Evolutionary conservation across 116 monocot genomes (phyloP).

Genomic region (Dioscorea cayenensis): DNA sequence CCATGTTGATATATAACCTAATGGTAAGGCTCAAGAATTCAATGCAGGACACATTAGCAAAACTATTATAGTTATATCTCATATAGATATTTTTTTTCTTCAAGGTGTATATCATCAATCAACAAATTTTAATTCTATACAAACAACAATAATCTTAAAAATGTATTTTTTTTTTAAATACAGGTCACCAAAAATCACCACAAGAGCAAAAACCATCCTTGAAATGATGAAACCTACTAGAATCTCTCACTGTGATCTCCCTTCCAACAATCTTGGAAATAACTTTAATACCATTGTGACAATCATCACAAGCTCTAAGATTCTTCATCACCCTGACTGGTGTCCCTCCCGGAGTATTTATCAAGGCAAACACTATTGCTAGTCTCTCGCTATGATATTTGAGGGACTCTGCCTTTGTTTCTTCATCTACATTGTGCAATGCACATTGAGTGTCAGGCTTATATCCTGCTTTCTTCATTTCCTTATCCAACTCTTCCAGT

Average conservation of each 20-base stretch:
- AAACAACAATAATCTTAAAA: no score
- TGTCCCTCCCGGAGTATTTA: conserved; percentile 20
- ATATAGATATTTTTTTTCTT: no score
- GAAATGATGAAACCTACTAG: conserved; percentile 50
- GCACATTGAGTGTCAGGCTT: conserved; percentile 30
- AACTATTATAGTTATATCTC: no score
- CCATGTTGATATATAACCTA: no score
- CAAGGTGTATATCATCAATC: no score
- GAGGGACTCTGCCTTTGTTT: conserved; percentile 32
- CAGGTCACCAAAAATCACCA: conserved; percentile 40
- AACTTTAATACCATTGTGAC: conserved; percentile 43
- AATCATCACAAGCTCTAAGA: conserved; percentile 35
- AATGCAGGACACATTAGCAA: no score
- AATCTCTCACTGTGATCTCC: conserved; percentile 51
- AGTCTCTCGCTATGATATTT: conserved; percentile 51
- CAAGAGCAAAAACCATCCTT: conserved; percentile 48
- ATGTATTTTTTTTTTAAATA: no score
- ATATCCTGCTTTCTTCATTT: conserved; percentile 57
- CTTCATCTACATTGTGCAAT: conserved; percentile 42
- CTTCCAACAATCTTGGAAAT: conserved; percentile 35
- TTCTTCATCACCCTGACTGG: conserved; percentile 57
- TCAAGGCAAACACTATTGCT: conserved; percentile 42
- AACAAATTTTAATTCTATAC: no score
- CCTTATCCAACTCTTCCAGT: conserved; percentile 31
- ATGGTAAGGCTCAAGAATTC: no score